phyloP scores from a whole-genome alignment of 345 rosid species.

The Populus simonii region DNA sequence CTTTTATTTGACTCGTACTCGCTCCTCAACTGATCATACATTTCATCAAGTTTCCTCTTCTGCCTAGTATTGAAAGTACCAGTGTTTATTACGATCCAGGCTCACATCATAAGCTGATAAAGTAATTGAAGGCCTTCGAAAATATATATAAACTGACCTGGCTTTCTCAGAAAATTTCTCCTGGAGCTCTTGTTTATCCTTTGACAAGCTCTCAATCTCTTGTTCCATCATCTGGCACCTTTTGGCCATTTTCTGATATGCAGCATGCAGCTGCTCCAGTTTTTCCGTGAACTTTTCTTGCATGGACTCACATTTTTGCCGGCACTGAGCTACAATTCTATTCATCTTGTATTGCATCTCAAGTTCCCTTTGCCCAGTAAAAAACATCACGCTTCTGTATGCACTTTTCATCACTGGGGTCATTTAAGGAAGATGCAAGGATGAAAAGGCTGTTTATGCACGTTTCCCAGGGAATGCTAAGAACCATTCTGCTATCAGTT shows the following conservation, averaged over 20 bases:
- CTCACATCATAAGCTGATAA: not conserved
- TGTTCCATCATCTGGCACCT: constrained; percentile 92
- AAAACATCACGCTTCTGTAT: constrained; percentile 87
- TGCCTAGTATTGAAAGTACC: constrained; percentile 47
- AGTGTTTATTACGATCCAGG: constrained; percentile 9
- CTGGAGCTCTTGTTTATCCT: constrained; percentile 94
- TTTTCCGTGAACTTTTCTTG: constrained; percentile 90
- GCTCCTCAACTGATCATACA: constrained; percentile 85
- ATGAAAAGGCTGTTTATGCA: constrained; percentile 7
- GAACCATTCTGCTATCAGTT: not conserved
- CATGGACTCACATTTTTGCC: constrained; percentile 88
- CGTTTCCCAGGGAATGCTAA: not conserved
- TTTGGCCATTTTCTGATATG: constrained; percentile 85
- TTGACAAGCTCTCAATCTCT: constrained; percentile 74
- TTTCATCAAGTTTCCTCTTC: constrained; percentile 97
- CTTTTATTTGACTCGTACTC: constrained; percentile 75
- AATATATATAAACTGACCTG: constrained; percentile 42
- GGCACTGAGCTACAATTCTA: constrained; percentile 69
- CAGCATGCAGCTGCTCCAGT: constrained; percentile 82
- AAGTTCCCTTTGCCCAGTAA: constrained; percentile 76
- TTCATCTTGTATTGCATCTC: constrained; percentile 95
- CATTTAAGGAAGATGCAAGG: constrained; percentile 41
- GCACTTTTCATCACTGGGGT: constrained; percentile 86
- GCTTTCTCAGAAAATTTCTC: constrained; percentile 92
- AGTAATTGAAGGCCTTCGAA: not conserved